Evolutionary conservation across 768 basidiomycete genomes (phyloP).

Genomic region (Tylopilus sp.): DNA sequence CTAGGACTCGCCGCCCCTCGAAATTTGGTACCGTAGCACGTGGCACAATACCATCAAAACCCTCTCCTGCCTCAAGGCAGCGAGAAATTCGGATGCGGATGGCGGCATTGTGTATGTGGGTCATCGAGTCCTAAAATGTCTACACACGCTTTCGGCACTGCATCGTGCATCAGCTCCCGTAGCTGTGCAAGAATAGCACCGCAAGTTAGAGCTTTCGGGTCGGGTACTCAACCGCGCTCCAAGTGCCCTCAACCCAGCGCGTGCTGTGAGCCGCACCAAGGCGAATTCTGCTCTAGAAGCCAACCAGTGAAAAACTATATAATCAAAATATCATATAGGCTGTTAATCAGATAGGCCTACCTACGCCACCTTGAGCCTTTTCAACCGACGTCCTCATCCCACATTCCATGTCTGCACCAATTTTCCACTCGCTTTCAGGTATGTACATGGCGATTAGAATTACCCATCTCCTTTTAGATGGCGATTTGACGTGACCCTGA

Average conservation of each 20-base stretch:
- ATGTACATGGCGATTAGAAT: neutral
- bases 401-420: neutral
- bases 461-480: neutral
- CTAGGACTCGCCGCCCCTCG: neutral
- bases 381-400: neutral
- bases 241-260: neutral
- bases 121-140: neutral
- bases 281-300: neutral
- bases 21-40: no score
- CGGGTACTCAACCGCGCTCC: neutral
- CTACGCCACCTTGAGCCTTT: neutral
- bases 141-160: no score
- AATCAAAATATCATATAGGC: neutral
- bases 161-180: neutral
- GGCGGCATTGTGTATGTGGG: neutral
- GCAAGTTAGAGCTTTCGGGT: neutral
- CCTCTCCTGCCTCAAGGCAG: no score
- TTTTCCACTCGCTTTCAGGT: slow-evolving; percentile 4
- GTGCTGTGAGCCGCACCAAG: neutral
- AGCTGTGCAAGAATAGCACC: neutral
- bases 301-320: neutral
- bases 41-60: no score
- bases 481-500: neutral
- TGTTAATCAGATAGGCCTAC: no score
- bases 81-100: no score